Conservation (phyloP, 2,329 filamentous ascomycete genomes). For the Nemania bipapillata region DNA sequence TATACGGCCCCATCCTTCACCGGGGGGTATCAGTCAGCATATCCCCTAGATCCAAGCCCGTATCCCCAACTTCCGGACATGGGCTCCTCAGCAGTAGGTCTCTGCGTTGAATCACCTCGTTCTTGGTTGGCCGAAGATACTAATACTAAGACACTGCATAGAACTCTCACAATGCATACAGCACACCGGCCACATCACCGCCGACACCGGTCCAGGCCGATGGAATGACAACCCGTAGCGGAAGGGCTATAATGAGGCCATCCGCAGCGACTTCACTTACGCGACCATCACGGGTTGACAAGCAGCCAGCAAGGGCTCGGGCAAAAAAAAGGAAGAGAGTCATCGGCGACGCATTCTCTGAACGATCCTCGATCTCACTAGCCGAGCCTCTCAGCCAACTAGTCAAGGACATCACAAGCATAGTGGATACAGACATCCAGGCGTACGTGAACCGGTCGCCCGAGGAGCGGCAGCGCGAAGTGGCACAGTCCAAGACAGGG, state of each 20-base stretch:
- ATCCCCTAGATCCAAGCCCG: conserved; percentile 44
- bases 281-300: conserved; percentile 50
- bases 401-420: conserved; percentile 69
- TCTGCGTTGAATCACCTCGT: conserved; percentile 1
- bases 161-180: conserved; percentile 56
- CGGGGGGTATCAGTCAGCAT: conserved; percentile 44
- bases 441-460: conserved; percentile 78
- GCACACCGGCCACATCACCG: conserved; percentile 65
- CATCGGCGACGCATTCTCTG: conserved; percentile 53
- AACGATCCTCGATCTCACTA: conserved; percentile 61
- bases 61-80: conserved; percentile 49
- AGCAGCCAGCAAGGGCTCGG: conserved; percentile 53
- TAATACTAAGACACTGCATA: conserved; percentile 20
- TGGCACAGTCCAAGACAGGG: conserved; percentile 73
- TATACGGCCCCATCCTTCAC: conserved; percentile 41
- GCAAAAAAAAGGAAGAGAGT: conserved; percentile 57
- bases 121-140: conserved; percentile 4
- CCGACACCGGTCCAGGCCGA: conserved; percentile 56
- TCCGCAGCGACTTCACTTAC: conserved; percentile 45
- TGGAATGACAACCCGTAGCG: conserved; percentile 55
- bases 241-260: conserved; percentile 48
- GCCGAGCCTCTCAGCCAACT: conserved; percentile 76
- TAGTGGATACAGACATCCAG: conserved; percentile 80
- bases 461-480: conserved; percentile 74
- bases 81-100: conserved; percentile 43